Evolutionary conservation across 768 basidiomycete genomes (phyloP).

Genomic region (Amanita rimosa): DNA sequence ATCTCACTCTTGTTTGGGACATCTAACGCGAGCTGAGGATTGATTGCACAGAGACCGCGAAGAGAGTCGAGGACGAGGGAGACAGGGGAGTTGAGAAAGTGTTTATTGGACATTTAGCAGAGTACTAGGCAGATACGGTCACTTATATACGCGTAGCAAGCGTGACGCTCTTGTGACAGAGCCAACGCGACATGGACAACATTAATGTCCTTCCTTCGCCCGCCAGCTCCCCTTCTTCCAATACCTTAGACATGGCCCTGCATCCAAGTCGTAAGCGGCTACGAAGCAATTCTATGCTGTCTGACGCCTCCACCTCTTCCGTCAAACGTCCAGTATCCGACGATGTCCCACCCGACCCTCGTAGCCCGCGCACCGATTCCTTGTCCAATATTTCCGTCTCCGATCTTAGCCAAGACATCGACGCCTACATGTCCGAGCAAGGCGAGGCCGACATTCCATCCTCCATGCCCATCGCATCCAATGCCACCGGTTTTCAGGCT

Average conservation of each 20-base stretch:
- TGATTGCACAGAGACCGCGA: slow-evolving; percentile 55
- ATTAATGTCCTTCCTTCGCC: slow-evolving; percentile 26
- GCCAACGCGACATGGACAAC: not conserved
- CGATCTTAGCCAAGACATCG: slow-evolving; percentile 45
- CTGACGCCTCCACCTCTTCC: slow-evolving; percentile 59
- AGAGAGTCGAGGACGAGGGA: slow-evolving; percentile 74
- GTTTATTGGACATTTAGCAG: slow-evolving; percentile 41
- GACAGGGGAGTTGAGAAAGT: slow-evolving; percentile 64
- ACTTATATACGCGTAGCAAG: slow-evolving; percentile 1
- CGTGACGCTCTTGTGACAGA: not conserved
- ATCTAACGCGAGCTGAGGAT: slow-evolving; percentile 67
- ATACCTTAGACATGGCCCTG: slow-evolving; percentile 24
- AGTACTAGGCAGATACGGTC: too few species aligned
- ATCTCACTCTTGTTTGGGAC: slow-evolving; percentile 52
- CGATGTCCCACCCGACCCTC: slow-evolving; percentile 34
- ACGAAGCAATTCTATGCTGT: slow-evolving; percentile 67
- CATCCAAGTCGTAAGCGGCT: slow-evolving; percentile 53
- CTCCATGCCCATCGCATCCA: slow-evolving; percentile 15
- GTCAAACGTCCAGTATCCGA: slow-evolving; percentile 75
- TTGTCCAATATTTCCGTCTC: slow-evolving; percentile 29
- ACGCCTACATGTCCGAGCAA: slow-evolving; percentile 56
- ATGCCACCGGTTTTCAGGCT: slow-evolving; percentile 12
- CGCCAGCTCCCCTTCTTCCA: slow-evolving; percentile 32
- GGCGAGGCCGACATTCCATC: slow-evolving; percentile 28
- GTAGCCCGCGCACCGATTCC: slow-evolving; percentile 29